Conservation (phyloP, 2,329 filamentous ascomycete species). For the Escovopsis sp. region DNA sequence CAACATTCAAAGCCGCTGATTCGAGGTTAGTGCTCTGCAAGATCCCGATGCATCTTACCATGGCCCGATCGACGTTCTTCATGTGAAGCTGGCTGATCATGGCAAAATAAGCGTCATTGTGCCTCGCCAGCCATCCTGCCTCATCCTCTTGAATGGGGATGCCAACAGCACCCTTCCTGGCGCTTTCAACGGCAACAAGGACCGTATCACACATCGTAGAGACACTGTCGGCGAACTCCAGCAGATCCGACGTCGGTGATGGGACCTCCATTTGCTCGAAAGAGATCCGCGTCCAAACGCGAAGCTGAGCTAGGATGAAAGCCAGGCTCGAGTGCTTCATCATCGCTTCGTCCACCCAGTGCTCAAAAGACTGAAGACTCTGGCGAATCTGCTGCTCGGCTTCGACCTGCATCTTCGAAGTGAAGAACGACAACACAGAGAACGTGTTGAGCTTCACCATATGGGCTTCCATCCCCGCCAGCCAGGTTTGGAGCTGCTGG, state of each 20-base stretch:
- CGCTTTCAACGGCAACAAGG: conserved; percentile 64
- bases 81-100: conserved; percentile 46
- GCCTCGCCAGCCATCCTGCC: conserved; percentile 19
- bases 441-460: conserved; percentile 26
- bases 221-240: conserved; percentile 40
- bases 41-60: conserved; percentile 22
- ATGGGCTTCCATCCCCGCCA: conserved; percentile 29
- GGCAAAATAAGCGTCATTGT: conserved; percentile 34
- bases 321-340: conserved; percentile 37
- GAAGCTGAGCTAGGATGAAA: conserved; percentile 51
- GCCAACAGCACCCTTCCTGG: conserved; percentile 38
- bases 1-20: conserved; percentile 12
- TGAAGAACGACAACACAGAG: conserved; percentile 37
- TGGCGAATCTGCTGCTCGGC: conserved; percentile 20
- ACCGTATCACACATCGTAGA: conserved; percentile 57
- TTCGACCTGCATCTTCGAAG: conserved; percentile 20
- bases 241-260: conserved; percentile 10
- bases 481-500: conserved; percentile 33
- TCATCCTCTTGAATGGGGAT: conserved; percentile 20
- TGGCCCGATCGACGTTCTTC: conserved; percentile 32
- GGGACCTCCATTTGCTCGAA: conserved; percentile 6
- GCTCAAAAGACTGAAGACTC: conserved; percentile 22
- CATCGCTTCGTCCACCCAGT: conserved; percentile 25
- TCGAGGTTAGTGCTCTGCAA: conserved; percentile 19
- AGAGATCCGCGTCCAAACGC: conserved; percentile 41